Conservation (phyloP, 116 monocot species). For the Trichopus zeylanicus region DNA sequence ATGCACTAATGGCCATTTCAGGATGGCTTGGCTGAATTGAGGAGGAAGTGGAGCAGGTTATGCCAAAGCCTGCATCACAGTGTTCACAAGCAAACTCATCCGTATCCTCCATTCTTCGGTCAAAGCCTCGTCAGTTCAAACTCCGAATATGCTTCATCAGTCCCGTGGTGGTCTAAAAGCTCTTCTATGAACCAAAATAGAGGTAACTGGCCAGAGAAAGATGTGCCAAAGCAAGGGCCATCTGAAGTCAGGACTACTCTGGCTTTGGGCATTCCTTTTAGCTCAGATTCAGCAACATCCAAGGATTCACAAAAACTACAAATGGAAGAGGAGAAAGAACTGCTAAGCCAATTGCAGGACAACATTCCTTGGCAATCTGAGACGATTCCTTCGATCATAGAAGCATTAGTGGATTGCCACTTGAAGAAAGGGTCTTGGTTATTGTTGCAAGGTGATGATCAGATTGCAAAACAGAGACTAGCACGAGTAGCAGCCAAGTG, state of each 20-base stretch:
- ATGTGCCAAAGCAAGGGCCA: slow-evolving; percentile 4
- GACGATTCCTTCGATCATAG: slow-evolving; percentile 33
- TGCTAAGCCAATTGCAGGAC: slow-evolving; percentile 29
- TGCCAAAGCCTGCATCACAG: slow-evolving; percentile 56
- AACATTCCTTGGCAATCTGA: slow-evolving; percentile 76
- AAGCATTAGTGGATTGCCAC: slow-evolving; percentile 27
- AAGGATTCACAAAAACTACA: slow-evolving; percentile 6
- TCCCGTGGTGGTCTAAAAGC: slow-evolving; percentile 26
- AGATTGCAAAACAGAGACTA: slow-evolving; percentile 47
- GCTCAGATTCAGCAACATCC: slow-evolving; percentile 54
- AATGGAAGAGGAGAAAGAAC: slow-evolving; percentile 18
- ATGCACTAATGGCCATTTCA: slow-evolving; percentile 15
- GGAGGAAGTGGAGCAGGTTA: slow-evolving; percentile 65
- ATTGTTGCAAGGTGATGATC: slow-evolving; percentile 49
- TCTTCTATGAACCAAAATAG: not conserved
- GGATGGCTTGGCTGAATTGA: slow-evolving; percentile 51
- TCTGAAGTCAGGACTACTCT: slow-evolving; percentile 42
- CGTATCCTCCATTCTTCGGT: slow-evolving; percentile 14
- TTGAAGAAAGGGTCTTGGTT: slow-evolving; percentile 38
- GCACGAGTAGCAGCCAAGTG: slow-evolving; percentile 35
- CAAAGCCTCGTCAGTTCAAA: slow-evolving; percentile 6
- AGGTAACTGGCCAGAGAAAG: slow-evolving; percentile 2
- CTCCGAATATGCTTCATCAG: slow-evolving; percentile 5
- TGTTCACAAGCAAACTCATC: slow-evolving; percentile 10
- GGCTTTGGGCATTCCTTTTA: slow-evolving; percentile 33